Base-by-base conservation (phyloP, 805 yeast species). In the Ogataea pignaliae region DNA sequence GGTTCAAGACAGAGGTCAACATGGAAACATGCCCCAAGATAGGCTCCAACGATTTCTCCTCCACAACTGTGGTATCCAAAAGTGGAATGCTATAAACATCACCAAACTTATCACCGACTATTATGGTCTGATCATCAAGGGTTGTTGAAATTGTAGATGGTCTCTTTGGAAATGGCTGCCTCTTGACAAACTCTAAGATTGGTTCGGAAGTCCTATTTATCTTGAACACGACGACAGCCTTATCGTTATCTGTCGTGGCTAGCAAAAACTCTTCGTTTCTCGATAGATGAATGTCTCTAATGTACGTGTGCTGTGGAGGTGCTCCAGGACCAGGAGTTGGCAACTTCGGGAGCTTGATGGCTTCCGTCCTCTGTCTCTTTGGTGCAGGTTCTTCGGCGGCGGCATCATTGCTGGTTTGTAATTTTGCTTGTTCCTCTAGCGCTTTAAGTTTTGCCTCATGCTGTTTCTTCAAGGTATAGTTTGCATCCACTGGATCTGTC, bases 21-120 rank as follows among this genome's bases (percentile, higher is more conserved):
- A 93, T 88, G 3, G 97, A 90, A 5, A 93, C 98, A 65, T 93
- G 99, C 8, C 99, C 99, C 42, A 91, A 68, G 7, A 91, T 72
- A 2, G 97, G 97, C 33, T 70, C 75, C 36, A 78, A 61, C 37
- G 75, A 77, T 3, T 73, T 72, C 34, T 56, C 62, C 3, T 61
- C 64, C 2, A 67, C 61, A 1, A 73, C 55, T 1, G 56, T 65
- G 3, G 62, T 54, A 12, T 61, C 59, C 17, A 66, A 67, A 28
- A 80, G 65, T 2, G 73, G 66, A 33, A 88, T 69, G 1, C 74
- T 63, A 61, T 87, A 93, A 6, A 89, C 97, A 65, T 93, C 99
- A 39, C 99, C 99, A 60, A 91, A 93, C 68, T 93, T 93, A 63
- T 93, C 99, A 16, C 95, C 97, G 18, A 90, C 75, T 3, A 88